Conservation (phyloP, 306 rosid species). For the Quercus alba region DNA sequence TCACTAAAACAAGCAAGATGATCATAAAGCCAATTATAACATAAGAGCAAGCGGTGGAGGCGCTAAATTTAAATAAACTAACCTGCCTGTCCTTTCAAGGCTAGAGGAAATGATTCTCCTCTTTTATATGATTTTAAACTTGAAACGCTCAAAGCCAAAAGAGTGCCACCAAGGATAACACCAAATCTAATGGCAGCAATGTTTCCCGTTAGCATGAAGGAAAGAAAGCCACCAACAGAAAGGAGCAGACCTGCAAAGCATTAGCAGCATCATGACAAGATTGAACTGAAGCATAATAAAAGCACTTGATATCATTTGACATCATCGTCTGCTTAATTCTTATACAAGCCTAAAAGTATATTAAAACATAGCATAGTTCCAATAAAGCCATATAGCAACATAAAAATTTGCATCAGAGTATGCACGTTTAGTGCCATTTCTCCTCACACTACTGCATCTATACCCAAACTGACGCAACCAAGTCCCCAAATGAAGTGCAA, state of each 20-base stretch:
- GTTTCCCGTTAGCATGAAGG: slow-evolving; percentile 89
- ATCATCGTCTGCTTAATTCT: background rate
- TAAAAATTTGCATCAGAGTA: background rate
- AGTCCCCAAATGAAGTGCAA: background rate
- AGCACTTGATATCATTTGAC: background rate
- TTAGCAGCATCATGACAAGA: slow-evolving; percentile 16
- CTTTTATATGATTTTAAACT: slow-evolving; percentile 64
- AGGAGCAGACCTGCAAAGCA: slow-evolving; percentile 72
- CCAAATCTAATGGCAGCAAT: slow-evolving; percentile 83
- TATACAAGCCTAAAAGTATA: background rate
- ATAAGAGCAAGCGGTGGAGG: background rate
- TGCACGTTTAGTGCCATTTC: background rate
- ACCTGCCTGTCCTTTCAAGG: slow-evolving; percentile 92
- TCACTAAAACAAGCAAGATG: background rate
- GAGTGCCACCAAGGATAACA: slow-evolving; percentile 76
- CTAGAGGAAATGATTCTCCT: slow-evolving; percentile 55
- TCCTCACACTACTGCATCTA: background rate
- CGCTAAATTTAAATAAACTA: slow-evolving; percentile 11
- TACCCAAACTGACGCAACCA: background rate
- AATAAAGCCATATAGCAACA: background rate
- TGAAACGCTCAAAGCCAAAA: slow-evolving; percentile 64
- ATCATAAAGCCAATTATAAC: background rate
- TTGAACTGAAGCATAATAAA: slow-evolving; percentile 7
- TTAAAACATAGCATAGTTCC: background rate
- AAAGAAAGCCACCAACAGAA: slow-evolving; percentile 82